Conservation (phyloP, 805 yeast genomes). For the Saccharomycopsis synnaedendra region DNA sequence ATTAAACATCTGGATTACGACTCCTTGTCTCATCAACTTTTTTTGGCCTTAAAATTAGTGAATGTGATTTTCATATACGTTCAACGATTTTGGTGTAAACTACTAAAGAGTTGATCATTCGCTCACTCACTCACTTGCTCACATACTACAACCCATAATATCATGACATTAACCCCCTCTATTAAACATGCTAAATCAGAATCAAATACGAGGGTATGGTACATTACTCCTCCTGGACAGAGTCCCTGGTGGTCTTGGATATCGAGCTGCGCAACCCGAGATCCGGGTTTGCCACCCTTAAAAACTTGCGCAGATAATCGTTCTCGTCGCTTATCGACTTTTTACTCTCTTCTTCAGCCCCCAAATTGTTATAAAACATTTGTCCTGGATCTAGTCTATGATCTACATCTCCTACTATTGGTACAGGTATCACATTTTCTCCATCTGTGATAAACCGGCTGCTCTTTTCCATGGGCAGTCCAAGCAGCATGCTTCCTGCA, state of each 20-base stretch:
- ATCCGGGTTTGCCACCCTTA: constrained; percentile 35
- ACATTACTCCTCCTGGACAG: too few relatives aligned
- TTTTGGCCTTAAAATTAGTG: too few relatives aligned
- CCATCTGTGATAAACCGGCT: constrained; percentile 13
- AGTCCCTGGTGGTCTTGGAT: neutral
- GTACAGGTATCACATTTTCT: constrained; percentile 17
- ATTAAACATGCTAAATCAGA: too few relatives aligned
- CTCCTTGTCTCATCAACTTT: too few relatives aligned
- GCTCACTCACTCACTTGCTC: too few relatives aligned
- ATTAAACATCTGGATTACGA: too few relatives aligned
- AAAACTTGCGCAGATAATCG: constrained; percentile 38
- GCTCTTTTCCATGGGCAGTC: constrained; percentile 14
- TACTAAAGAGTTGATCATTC: too few relatives aligned
- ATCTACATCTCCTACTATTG: constrained; percentile 30
- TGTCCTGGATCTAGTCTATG: constrained; percentile 50
- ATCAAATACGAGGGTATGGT: too few relatives aligned
- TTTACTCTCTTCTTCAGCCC: constrained; percentile 16
- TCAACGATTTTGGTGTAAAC: too few relatives aligned
- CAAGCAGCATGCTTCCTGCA: neutral
- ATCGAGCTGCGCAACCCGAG: constrained; percentile 3
- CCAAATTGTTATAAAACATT: constrained; percentile 25
- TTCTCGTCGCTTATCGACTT: constrained; percentile 35
- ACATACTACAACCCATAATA: too few relatives aligned
- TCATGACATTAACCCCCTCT: too few relatives aligned
- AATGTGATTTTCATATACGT: too few relatives aligned